Percentiles rank a stretch among this genome's conserved stretches.
phyloP scores from a whole-genome alignment of 1,284 basidiomycete species.

The Butyriboletus regius region DNA sequence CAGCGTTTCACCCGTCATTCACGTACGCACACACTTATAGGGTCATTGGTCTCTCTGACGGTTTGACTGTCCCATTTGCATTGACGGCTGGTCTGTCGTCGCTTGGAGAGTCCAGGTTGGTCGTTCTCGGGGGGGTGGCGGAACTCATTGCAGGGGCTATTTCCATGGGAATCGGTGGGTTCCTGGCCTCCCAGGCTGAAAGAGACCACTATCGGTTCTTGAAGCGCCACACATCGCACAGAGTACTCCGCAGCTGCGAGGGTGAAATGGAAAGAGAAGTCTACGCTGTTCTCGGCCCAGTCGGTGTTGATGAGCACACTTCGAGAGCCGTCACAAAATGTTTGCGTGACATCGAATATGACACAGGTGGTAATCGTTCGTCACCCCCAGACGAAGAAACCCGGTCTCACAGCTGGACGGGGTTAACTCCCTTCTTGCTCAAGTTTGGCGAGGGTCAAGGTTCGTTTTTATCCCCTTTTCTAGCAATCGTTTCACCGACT shows the following conservation, averaged over 20 bases:
- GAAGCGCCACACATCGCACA: slow-evolving; percentile 64
- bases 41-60: slow-evolving; percentile 91
- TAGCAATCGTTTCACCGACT: neutral
- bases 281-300: slow-evolving; percentile 74
- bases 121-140: slow-evolving; percentile 85
- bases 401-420: slow-evolving; percentile 55
- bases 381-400: slow-evolving; percentile 43
- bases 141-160: slow-evolving; percentile 94
- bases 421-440: slow-evolving; percentile 82
- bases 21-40: slow-evolving; percentile 36
- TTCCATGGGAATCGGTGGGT: slow-evolving; percentile 95
- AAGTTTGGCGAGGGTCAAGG: slow-evolving; percentile 87
- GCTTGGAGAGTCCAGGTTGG: slow-evolving; percentile 78
- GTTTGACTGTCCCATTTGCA: slow-evolving; percentile 90
- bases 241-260: slow-evolving; percentile 79
- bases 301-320: slow-evolving; percentile 79
- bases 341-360: slow-evolving; percentile 61
- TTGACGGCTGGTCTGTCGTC: slow-evolving; percentile 85
- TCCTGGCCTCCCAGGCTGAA: slow-evolving; percentile 93
- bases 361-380: slow-evolving; percentile 22
- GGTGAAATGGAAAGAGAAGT: slow-evolving; percentile 97
- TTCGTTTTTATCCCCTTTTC: slow-evolving; percentile 33
- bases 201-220: slow-evolving; percentile 88
- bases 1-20: neutral
- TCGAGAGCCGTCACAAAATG: slow-evolving; percentile 73